Base-by-base conservation (phyloP, 2,329 filamentous ascomycete genomes). In the Calonectria pauciramosa region DNA sequence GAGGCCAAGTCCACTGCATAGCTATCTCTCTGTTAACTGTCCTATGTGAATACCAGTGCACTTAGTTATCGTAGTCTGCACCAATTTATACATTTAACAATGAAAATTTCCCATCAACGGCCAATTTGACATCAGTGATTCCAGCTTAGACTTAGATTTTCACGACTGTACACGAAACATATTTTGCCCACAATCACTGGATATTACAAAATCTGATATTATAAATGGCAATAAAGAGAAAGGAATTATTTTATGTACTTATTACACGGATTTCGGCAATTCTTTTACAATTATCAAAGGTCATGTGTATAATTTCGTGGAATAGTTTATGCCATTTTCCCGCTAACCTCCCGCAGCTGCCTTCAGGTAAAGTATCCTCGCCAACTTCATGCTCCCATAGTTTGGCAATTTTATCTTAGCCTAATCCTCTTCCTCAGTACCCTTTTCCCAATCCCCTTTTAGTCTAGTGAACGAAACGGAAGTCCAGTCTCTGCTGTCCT, bases 401-500 rank as follows among this genome's bases (percentile, higher is more conserved):
- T 20, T 10, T 26, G 13, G 14, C 32, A 60, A 23, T 3, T 38
- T 7, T 23, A 38, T 60, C 32, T 20, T 4, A 5, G 16, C 32
- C 14, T n/a, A 44, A n/a, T 14, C 34, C 18, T 23, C 34, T 44
- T 32, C 18, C 6, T 28, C 23, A 11, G 7, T 10, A 6, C 20
- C 23, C 7, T 23, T 32, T 18, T 54, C 23, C 10, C 11, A 20
- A 36, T 36, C 23, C 13, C 18, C 14, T 49, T 41, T 63, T 41
- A 41, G 16, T 32, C 41, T 84, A 90, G 76, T 89, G 88, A 14
- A 82, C 86, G 74, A 91, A 91, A 23, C 88, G 81, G 78, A 91
- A 91, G 76, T 91, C 89, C 69, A 90, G 80, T 79, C 91, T 87
- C 82, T 91, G 89, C 72, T 87, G 87, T 0, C 90, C 90, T 79